Evolutionary conservation across 2,329 filamentous ascomycete genomes (phyloP), one percentile per base, ranked within the genome.

Genomic region (Diplocarpon rosae): DNA sequence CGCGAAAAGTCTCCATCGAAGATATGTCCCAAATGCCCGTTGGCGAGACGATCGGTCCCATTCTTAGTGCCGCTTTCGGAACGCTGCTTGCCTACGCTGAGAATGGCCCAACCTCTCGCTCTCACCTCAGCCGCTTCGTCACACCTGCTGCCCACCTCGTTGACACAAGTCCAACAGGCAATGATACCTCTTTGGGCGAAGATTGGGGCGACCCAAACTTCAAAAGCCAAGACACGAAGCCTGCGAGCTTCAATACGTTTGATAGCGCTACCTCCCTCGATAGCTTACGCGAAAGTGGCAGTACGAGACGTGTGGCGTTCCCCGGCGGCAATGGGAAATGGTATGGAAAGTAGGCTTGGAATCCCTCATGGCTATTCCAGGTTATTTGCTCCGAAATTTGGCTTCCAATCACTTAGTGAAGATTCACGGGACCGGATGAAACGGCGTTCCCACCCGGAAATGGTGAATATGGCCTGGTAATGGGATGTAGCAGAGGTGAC

Each of bases 181-280:
- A 58, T 24, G 42, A 49, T 2, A 56, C 48, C 27, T 48, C 54
- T 35, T 63, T 59, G 48, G 59, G 59, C 2, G 56, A 62, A 33
- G 55, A 58, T 38, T 58, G 54, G 55, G 55, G 57, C n/a, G 14
- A 35, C 11, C 33, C 33, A 10, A 35, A 35, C 33, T 35, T 9
- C 33, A 9, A 14, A 28, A 12, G 14, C 14, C 17, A 38, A 15
- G 24, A 38, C 8, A 27, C 17, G 16, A 38, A n/a, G 3, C 12
- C 36, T 27, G 36, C 11, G 12, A 38, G 12, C 36, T 20, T 24
- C 20, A 24, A 24, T 3, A 24, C 20, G 20, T 24, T 24, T 24
- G 20, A 4, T 32, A 9, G 30, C 4, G n/a, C 9, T 14, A 10
- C 3, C 9, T 14, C 30, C 11, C 3, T 10, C 4, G 9, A 32